Evolutionary conservation across 2,329 filamentous ascomycete genomes (phyloP).

Genomic region (Penicillium sp.): DNA sequence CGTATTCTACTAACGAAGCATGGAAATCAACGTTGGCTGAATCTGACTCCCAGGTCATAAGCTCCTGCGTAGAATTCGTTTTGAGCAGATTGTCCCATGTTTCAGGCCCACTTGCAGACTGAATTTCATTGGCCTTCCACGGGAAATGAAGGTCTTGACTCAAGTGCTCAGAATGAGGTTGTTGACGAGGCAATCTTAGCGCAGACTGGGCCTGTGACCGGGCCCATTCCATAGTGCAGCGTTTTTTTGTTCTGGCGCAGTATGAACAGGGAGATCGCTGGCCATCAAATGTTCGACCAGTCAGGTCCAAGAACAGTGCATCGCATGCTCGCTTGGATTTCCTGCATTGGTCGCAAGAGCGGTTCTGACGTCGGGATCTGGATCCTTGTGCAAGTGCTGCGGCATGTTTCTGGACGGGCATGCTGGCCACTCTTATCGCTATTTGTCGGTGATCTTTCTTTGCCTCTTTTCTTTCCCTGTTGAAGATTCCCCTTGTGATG

Average conservation of each 20-base stretch:
- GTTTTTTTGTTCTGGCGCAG: background rate
- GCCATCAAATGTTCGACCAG: background rate
- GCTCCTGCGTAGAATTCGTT: background rate
- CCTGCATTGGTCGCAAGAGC: conserved; percentile 1
- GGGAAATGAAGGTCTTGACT: background rate
- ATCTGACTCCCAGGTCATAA: background rate
- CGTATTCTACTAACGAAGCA: background rate
- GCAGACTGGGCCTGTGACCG: background rate
- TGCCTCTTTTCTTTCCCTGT: background rate
- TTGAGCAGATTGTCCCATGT: background rate
- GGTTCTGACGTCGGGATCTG: background rate
- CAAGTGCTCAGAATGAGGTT: background rate
- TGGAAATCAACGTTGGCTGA: background rate
- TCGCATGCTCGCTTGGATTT: conserved; percentile 1
- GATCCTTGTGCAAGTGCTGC: background rate
- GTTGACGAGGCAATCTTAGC: background rate
- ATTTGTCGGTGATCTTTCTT: background rate
- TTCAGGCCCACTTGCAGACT: background rate
- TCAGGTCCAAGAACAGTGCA: background rate
- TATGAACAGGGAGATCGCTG: background rate
- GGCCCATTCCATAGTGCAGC: conserved; percentile 1
- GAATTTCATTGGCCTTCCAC: background rate
- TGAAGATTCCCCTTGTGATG: too few species aligned
- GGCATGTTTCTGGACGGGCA: background rate
- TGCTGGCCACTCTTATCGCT: background rate